Evolutionary conservation across 352 stramenopile genomes (phyloP).

Genomic region (Albugo laibachii): DNA sequence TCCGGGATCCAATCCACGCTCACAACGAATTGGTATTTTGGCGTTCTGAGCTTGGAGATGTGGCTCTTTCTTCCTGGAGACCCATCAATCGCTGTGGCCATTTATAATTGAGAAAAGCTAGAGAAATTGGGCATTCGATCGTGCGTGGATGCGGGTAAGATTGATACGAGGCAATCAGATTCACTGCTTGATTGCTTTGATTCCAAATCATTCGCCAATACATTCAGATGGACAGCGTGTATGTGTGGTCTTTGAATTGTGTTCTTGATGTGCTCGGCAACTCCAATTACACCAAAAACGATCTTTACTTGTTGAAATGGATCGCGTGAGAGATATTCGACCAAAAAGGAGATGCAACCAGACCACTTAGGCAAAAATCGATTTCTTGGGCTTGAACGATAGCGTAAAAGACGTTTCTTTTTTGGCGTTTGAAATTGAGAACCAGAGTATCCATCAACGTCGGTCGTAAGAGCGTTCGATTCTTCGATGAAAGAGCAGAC

Average conservation of each 20-base stretch:
- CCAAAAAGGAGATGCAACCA: constrained; percentile 65
- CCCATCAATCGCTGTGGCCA: constrained; percentile 93
- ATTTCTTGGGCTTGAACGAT: constrained; percentile 46
- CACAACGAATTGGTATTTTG: constrained; percentile 86
- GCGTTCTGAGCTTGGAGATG: constrained; percentile 43
- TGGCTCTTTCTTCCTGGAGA: constrained; percentile 83
- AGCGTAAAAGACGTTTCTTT: constrained; percentile 7
- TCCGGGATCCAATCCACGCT: constrained; percentile 90
- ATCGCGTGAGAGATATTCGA: constrained; percentile 72
- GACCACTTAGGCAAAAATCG: constrained; percentile 75
- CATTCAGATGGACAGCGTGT: constrained; percentile 63
- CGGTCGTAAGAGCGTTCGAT: constrained; percentile 69
- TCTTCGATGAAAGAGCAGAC: constrained; percentile 68
- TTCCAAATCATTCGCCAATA: constrained; percentile 29
- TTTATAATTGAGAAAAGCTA: constrained; percentile 65
- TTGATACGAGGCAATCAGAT: constrained; percentile 85
- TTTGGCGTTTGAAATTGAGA: constrained; percentile 13
- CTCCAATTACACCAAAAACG: constrained; percentile 47
- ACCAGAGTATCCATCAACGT: constrained; percentile 11
- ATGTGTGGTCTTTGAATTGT: constrained; percentile 45
- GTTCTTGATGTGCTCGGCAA: constrained; percentile 41
- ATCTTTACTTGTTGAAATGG: constrained; percentile 45
- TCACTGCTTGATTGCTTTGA: constrained; percentile 44
- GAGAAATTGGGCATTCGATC: constrained; percentile 72
- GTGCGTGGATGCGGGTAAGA: constrained; percentile 90